phyloP scores from a whole-genome alignment of 345 rosid genomes.

The Anastatica hierochuntica region DNA sequence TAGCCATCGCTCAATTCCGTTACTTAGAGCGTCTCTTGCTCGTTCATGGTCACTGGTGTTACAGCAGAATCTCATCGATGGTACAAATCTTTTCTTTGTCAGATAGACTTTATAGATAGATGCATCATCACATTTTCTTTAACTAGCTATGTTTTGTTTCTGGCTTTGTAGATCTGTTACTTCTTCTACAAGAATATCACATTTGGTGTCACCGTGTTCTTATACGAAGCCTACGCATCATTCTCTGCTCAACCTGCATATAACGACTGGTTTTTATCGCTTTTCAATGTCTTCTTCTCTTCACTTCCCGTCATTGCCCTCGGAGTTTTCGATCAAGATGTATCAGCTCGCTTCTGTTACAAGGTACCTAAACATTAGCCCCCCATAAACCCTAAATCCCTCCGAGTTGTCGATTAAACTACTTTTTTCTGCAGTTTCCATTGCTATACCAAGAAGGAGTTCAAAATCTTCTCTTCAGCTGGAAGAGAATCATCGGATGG shows the following conservation, averaged over 20 bases:
- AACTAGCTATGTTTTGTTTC: not conserved
- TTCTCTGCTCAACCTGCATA: slow-evolving; percentile 84
- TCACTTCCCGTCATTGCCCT: slow-evolving; percentile 93
- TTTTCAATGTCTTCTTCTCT: slow-evolving; percentile 88
- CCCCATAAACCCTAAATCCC: not conserved
- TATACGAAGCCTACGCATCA: slow-evolving; percentile 73
- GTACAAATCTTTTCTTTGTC: slow-evolving; percentile 26
- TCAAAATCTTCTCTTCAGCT: slow-evolving; percentile 85
- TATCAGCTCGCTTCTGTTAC: slow-evolving; percentile 56
- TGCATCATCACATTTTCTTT: not conserved
- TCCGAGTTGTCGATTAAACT: not conserved
- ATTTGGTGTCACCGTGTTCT: slow-evolving; percentile 84
- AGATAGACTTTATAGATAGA: not conserved
- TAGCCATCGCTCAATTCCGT: slow-evolving; percentile 84
- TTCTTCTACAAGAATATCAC: slow-evolving; percentile 98
- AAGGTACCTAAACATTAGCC: slow-evolving; percentile 34
- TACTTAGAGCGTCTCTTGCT: slow-evolving; percentile 83
- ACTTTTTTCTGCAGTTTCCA: slow-evolving; percentile 48
- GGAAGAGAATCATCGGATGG: slow-evolving; percentile 81
- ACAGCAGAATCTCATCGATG: slow-evolving; percentile 90
- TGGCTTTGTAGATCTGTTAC: slow-evolving; percentile 70
- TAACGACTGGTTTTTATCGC: slow-evolving; percentile 84
- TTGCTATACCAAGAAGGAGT: slow-evolving; percentile 94
- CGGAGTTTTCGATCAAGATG: slow-evolving; percentile 93
- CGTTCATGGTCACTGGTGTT: slow-evolving; percentile 99